These are phyloP conservation scores for Avena insularis DNA, from an alignment of 176 grass and related monocot species.

Conservation along the genomic window DNA sequence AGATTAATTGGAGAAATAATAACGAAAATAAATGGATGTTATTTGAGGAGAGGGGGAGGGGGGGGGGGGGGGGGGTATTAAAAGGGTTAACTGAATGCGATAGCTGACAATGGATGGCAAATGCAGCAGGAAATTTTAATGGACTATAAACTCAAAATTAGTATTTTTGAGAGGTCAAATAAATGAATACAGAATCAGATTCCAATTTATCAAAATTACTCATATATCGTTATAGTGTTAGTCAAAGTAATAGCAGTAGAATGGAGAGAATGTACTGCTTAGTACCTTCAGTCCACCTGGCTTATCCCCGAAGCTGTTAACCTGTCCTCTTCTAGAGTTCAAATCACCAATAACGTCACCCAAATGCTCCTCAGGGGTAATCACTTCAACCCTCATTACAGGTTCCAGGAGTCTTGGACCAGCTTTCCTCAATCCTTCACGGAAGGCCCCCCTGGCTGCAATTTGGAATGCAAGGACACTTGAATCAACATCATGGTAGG, in stretches of 20 bases:
- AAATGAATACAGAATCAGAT: too few species aligned
- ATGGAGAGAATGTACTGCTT: constrained; percentile 31
- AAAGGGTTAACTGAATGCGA: constrained; percentile 14
- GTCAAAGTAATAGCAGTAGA: background rate
- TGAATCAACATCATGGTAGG: constrained; percentile 98
- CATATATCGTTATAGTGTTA: background rate
- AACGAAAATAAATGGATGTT: too few species aligned
- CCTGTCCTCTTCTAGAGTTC: constrained; percentile 96
- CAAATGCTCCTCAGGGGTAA: constrained; percentile 98
- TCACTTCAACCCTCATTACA: constrained; percentile 94
- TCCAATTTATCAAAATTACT: background rate
- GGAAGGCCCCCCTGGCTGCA: constrained; percentile 92
- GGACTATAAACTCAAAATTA: too few species aligned
- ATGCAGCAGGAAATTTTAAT: background rate
- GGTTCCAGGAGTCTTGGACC: constrained; percentile 85
- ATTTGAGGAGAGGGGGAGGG: too few species aligned
- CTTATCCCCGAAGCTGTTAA: constrained; percentile 92
- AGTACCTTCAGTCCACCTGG: constrained; percentile 96
- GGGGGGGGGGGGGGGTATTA: too few species aligned
- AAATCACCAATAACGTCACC: constrained; percentile 99
- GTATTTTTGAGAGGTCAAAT: too few species aligned
- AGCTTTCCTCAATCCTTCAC: constrained; percentile 89
- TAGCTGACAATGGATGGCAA: constrained; percentile 19
- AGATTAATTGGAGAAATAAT: background rate
- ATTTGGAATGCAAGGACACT: constrained; percentile 96